A percentile compares a stretch with the other conserved stretches of the same genome.
phyloP scores from a whole-genome alignment of 768 basidiomycete genomes.

The Phanerochaete carnosa region DNA sequence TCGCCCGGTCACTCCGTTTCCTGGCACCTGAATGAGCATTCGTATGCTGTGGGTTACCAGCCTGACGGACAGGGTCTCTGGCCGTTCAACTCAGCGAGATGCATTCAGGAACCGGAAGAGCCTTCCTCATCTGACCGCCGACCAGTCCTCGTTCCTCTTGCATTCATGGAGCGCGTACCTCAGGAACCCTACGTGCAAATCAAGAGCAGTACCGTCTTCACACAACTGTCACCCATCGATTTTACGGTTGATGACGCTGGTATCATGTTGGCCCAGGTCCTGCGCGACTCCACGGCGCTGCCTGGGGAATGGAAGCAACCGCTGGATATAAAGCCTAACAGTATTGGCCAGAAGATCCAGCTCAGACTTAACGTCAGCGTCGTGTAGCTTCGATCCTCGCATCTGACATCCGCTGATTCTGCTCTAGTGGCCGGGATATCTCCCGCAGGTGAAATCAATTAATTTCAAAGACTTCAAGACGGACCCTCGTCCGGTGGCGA shows the following conservation, averaged over 20 bases:
- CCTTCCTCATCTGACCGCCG: too few species aligned
- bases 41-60: too few species aligned
- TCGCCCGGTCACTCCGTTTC: too few species aligned
- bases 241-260: not conserved
- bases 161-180: not conserved
- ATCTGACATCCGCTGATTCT: not conserved
- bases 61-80: too few species aligned
- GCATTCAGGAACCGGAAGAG: not conserved
- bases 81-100: too few species aligned
- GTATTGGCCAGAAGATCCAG: not conserved
- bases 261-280: too few species aligned
- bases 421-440: conserved; percentile 1
- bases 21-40: too few species aligned
- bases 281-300: too few species aligned
- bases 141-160: too few species aligned
- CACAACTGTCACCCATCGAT: not conserved
- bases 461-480: not conserved
- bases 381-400: not conserved
- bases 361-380: not conserved
- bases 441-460: not conserved
- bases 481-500: not conserved
- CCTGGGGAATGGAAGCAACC: not conserved
- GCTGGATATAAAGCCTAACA: not conserved
- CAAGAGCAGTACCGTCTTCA: not conserved
- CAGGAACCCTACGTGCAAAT: not conserved